These are phyloP conservation scores for Glycine latifolia DNA, from an alignment of 306 rosid species.

Conservation along the genomic window DNA sequence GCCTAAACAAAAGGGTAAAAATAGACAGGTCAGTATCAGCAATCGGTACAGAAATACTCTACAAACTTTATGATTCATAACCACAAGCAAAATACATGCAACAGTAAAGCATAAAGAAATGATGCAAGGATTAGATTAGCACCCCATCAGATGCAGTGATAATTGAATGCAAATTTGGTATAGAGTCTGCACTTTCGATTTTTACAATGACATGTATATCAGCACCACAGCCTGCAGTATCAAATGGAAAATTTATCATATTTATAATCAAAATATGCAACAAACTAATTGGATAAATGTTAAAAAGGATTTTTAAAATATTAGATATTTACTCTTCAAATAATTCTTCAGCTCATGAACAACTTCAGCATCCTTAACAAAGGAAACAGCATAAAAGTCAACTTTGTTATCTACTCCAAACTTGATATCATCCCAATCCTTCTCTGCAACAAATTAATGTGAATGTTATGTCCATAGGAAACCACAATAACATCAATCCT, in stretches of 20 bases:
- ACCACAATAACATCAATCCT: slow-evolving; percentile 12
- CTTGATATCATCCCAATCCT: slow-evolving; percentile 99
- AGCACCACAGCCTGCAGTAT: slow-evolving; percentile 72
- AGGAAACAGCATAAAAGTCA: slow-evolving; percentile 99
- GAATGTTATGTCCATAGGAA: slow-evolving; percentile 25
- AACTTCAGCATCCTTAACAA: slow-evolving; percentile 96
- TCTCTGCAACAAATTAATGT: slow-evolving; percentile 71
- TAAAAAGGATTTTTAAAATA: background rate
- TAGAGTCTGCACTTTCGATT: slow-evolving; percentile 97
- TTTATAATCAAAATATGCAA: slow-evolving; percentile 16
- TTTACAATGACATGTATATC: slow-evolving; percentile 96
- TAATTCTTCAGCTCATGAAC: slow-evolving; percentile 93
- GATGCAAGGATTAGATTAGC: slow-evolving; percentile 40
- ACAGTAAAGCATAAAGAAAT: slow-evolving; percentile 17
- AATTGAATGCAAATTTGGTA: slow-evolving; percentile 90
- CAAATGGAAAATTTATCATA: slow-evolving; percentile 39
- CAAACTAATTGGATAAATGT: slow-evolving; percentile 19
- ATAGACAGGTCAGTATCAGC: slow-evolving; percentile 5
- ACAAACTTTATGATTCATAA: slow-evolving; percentile 20
- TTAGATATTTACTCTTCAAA: slow-evolving; percentile 69
- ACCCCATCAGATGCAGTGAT: slow-evolving; percentile 76
- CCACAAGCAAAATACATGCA: background rate
- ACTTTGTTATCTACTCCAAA: slow-evolving; percentile 97
- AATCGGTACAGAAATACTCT: background rate
- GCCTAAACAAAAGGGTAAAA: slow-evolving; percentile 49